A percentile compares a stretch with the other conserved stretches of the same genome.
Conservation (phyloP, 495 filamentous ascomycete species). For the Ramalina intermedia region DNA sequence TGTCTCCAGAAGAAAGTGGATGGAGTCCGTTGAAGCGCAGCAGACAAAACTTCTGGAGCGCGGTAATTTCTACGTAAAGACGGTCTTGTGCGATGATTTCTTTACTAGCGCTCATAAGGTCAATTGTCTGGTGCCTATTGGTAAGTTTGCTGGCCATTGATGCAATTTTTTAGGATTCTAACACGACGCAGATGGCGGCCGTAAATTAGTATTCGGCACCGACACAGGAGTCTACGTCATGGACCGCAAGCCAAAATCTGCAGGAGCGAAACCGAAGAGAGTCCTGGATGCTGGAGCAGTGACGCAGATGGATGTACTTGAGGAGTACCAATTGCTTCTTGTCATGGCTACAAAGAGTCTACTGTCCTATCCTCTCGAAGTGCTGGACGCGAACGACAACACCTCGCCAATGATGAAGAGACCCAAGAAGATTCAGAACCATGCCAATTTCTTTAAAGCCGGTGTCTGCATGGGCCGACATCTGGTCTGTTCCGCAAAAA, state of each 20-base stretch:
- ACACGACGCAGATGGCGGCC: conserved; percentile 60
- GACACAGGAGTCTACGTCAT: conserved; percentile 85
- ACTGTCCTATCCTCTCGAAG: conserved; percentile 71
- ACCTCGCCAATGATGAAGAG: conserved; percentile 60
- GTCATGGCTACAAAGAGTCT: conserved; percentile 90
- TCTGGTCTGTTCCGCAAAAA: conserved; percentile 89
- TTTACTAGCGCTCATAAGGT: conserved; percentile 71
- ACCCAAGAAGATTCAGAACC: conserved; percentile 92
- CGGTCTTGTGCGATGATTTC: conserved; percentile 69
- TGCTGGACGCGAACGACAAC: conserved; percentile 65
- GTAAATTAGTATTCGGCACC: conserved; percentile 87
- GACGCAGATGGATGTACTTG: conserved; percentile 89
- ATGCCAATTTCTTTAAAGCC: conserved; percentile 96
- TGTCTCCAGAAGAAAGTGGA: conserved; percentile 78
- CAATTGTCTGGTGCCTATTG: conserved; percentile 83
- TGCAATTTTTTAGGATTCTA: conserved; percentile 15
- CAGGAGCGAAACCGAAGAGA: conserved; percentile 55
- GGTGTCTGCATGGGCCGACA: conserved; percentile 91
- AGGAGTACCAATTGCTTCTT: conserved; percentile 82
- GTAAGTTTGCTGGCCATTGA: conserved; percentile 29
- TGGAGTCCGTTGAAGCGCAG: conserved; percentile 85
- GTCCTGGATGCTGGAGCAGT: conserved; percentile 79
- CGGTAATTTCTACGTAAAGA: conserved; percentile 88
- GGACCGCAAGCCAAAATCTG: conserved; percentile 78
- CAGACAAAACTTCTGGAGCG: conserved; percentile 71